phyloP scores from a whole-genome alignment of 345 rosid species.

The Heritiera littoralis region DNA sequence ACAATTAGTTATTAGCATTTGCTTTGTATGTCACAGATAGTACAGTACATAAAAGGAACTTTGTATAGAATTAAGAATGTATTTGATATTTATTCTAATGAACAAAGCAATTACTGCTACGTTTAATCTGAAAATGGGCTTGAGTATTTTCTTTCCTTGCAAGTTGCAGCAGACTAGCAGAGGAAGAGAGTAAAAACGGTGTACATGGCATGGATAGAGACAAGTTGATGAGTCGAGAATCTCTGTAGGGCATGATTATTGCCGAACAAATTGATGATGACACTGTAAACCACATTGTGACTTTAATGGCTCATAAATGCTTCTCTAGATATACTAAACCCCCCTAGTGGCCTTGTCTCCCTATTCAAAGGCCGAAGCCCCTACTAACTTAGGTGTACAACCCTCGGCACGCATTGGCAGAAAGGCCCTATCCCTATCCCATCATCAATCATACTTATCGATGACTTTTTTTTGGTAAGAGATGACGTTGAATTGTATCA shows the following conservation, averaged over 20 bases:
- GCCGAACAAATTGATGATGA: not conserved
- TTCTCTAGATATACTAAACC: not conserved
- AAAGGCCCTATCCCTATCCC: too few species aligned
- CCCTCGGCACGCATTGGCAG: conserved; percentile 15
- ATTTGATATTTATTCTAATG: too few species aligned
- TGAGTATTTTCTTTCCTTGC: not conserved
- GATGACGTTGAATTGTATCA: conserved; percentile 22
- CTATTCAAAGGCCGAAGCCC: not conserved
- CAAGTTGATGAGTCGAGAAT: not conserved
- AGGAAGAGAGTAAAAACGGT: not conserved
- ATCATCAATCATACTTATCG: conserved; percentile 24
- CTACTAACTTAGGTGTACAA: not conserved
- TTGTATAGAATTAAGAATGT: too few species aligned
- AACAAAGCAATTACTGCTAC: too few species aligned
- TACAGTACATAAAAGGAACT: too few species aligned
- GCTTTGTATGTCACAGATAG: too few species aligned
- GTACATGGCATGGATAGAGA: not conserved
- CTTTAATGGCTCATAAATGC: not conserved
- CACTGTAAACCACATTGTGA: too few species aligned
- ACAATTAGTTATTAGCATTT: too few species aligned
- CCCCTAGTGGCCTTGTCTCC: conserved; percentile 17
- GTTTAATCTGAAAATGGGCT: too few species aligned
- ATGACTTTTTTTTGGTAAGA: conserved; percentile 10
- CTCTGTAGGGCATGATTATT: not conserved
- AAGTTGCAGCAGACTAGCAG: not conserved